Base-by-base conservation (phyloP, 139 green algal genomes). In the Closterium sp. region DNA sequence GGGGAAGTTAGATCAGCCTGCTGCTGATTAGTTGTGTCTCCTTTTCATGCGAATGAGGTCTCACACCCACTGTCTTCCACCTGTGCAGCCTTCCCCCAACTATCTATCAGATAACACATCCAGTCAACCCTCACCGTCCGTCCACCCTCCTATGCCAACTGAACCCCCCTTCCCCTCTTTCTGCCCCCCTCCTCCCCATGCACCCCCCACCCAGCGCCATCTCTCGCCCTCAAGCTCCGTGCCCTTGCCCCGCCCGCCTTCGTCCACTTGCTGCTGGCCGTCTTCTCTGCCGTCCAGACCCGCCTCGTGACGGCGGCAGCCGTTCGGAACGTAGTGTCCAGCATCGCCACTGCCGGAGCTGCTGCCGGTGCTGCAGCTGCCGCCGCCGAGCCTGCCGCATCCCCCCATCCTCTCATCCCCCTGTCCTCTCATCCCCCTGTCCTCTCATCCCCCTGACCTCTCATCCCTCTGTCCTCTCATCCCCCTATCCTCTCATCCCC, bases 251-350 rank as follows among this genome's bases (percentile, higher is more conserved):
- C 88, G 2, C 88, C 91, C 7, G 88, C 19, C 30, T 95, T 95
- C 34, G 42, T 94, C 29, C 34, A 93, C 45, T 85, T 95, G 29
- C 93, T 95, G 62, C 17, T 28, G 3, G 93, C 91, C 24, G 93
- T 95, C 13, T 91, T 88, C 31, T 30, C 86, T 6, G 89, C 89
- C 24, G 91, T 95, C 9, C 88, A 94, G 91, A 29, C 62, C 17
- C 73, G 92, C 84, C 42, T 94, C 30, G 85, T 70, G 50, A 45
- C 89, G 13, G 92, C 92, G 22, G 89, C 89, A 31, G 89, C 91
- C 31, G 92, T 94, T 45, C 89, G 89, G 9, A 50, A 19, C 17
- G 92, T 94, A 21, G 94, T 93, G 0, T 70, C 93, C 24, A 13
- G 93, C 24, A 93, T 94, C 21, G 70, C 93, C 30, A 45, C 17